Conservation (phyloP, 225 moss, liverwort and hornwort genomes). For the Pleurozium schreberi region DNA sequence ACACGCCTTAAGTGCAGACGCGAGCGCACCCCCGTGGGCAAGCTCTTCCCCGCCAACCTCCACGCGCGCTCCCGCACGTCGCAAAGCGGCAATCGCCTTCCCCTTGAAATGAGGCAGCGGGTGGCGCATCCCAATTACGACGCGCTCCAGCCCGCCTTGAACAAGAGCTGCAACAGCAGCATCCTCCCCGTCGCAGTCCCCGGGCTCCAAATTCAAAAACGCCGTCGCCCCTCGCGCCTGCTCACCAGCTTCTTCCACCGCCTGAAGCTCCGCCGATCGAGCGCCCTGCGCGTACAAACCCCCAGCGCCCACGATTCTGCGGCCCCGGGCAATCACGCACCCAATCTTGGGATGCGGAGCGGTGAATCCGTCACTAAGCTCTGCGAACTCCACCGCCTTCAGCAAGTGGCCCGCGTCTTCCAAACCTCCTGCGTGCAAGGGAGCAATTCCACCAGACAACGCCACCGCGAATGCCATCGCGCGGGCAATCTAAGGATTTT, state of each 20-base stretch:
- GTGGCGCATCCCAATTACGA: slow-evolving; percentile 83
- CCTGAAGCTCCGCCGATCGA: slow-evolving; percentile 73
- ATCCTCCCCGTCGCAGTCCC: slow-evolving; percentile 85
- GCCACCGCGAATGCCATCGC: slow-evolving; percentile 4
- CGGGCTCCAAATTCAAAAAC: slow-evolving; percentile 85
- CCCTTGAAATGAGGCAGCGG: slow-evolving; percentile 70
- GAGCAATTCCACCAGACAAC: neutral
- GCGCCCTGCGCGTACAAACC: slow-evolving; percentile 72
- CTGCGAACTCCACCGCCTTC: slow-evolving; percentile 73
- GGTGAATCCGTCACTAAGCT: slow-evolving; percentile 47
- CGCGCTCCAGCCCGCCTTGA: slow-evolving; percentile 47
- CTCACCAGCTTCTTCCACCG: slow-evolving; percentile 71
- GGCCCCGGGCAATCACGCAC: slow-evolving; percentile 80
- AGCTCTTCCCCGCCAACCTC: slow-evolving; percentile 63
- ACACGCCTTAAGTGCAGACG: slow-evolving; percentile 50
- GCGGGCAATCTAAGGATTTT: too few species aligned
- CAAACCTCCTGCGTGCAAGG: neutral
- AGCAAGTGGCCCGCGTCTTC: slow-evolving; percentile 48
- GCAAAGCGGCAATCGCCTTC: slow-evolving; percentile 63
- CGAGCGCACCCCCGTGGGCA: neutral
- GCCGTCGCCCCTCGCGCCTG: slow-evolving; percentile 64
- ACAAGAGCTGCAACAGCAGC: slow-evolving; percentile 45
- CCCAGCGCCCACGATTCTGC: slow-evolving; percentile 63
- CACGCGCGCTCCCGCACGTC: slow-evolving; percentile 42
- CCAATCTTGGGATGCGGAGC: slow-evolving; percentile 86